Conservation (phyloP, 1,284 basidiomycete genomes). For the Ustilago hordei region DNA sequence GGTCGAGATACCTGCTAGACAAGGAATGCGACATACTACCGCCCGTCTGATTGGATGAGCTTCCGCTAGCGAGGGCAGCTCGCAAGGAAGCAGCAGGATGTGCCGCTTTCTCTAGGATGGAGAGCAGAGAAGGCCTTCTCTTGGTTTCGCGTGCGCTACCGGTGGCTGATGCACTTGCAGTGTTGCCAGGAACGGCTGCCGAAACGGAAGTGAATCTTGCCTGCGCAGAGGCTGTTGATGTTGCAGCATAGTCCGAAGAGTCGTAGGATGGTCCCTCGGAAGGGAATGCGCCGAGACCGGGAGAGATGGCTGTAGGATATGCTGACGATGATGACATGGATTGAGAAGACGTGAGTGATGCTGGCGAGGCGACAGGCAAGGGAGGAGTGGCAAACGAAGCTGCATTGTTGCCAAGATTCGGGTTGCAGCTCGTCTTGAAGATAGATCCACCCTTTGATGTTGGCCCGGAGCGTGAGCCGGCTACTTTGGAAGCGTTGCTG, state of each 20-base stretch:
- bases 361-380: slow-evolving; percentile 24
- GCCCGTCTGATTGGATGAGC: slow-evolving; percentile 19
- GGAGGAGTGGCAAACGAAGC: slow-evolving; percentile 10
- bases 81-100: slow-evolving; percentile 61
- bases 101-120: slow-evolving; percentile 61
- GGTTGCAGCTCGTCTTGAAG: slow-evolving; percentile 51
- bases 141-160: slow-evolving; percentile 36
- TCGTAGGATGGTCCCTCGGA: slow-evolving; percentile 5
- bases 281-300: slow-evolving; percentile 4
- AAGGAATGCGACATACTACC: slow-evolving; percentile 20
- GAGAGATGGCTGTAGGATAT: neutral
- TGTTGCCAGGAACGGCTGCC: slow-evolving; percentile 3
- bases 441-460: slow-evolving; percentile 16
- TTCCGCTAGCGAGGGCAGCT: slow-evolving; percentile 42
- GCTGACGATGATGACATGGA: slow-evolving; percentile 4
- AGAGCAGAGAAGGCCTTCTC: slow-evolving; percentile 57
- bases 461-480: neutral
- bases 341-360: slow-evolving; percentile 20
- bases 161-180: slow-evolving; percentile 1
- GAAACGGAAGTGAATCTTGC: slow-evolving; percentile 9
- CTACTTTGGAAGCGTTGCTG: slow-evolving; percentile 10
- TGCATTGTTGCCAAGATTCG: slow-evolving; percentile 37
- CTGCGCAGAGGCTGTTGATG: slow-evolving; percentile 1
- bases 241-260: neutral
- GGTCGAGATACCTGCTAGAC: slow-evolving; percentile 17